Conservation (phyloP, 768 basidiomycete species). For the Suillus spraguei region DNA sequence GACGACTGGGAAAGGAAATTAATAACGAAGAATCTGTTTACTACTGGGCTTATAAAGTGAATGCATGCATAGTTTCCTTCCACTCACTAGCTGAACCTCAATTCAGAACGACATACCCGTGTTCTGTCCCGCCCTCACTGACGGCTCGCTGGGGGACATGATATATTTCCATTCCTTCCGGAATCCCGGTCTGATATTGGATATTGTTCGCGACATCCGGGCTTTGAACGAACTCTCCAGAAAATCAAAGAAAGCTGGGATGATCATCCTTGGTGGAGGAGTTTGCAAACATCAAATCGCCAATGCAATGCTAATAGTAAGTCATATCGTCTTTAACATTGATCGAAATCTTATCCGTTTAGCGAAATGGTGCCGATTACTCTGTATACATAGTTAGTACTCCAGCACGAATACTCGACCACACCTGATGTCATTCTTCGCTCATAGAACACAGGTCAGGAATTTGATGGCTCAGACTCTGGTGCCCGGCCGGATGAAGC, state of each 20-base stretch:
- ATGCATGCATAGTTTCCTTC: slow-evolving; percentile 32
- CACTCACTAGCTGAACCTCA: slow-evolving; percentile 26
- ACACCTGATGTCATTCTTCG: neutral
- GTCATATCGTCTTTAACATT: slow-evolving; percentile 20
- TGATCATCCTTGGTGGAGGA: slow-evolving; percentile 97
- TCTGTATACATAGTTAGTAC: slow-evolving; percentile 87
- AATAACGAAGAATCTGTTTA: slow-evolving; percentile 97
- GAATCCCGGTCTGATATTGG: slow-evolving; percentile 80
- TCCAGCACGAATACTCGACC: neutral
- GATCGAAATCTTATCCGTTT: slow-evolving; percentile 11
- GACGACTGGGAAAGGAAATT: slow-evolving; percentile 94
- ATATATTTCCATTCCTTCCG: slow-evolving; percentile 98
- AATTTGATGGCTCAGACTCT: slow-evolving; percentile 98
- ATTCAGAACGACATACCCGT: slow-evolving; percentile 95
- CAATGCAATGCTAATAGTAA: slow-evolving; percentile 98
- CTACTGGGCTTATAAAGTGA: slow-evolving; percentile 99
- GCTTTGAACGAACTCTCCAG: slow-evolving; percentile 87
- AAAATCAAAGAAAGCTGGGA: slow-evolving; percentile 90
- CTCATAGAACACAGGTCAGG: slow-evolving; percentile 91
- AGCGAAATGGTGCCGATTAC: slow-evolving; percentile 98
- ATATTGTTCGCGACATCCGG: slow-evolving; percentile 95
- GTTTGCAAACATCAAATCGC: slow-evolving; percentile 99
- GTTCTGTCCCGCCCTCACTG: slow-evolving; percentile 97
- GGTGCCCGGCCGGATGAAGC: slow-evolving; percentile 98
- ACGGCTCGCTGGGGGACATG: slow-evolving; percentile 99